Base-by-base conservation (phyloP, 2,329 filamentous ascomycete species). In the Colletotrichum truncatum region DNA sequence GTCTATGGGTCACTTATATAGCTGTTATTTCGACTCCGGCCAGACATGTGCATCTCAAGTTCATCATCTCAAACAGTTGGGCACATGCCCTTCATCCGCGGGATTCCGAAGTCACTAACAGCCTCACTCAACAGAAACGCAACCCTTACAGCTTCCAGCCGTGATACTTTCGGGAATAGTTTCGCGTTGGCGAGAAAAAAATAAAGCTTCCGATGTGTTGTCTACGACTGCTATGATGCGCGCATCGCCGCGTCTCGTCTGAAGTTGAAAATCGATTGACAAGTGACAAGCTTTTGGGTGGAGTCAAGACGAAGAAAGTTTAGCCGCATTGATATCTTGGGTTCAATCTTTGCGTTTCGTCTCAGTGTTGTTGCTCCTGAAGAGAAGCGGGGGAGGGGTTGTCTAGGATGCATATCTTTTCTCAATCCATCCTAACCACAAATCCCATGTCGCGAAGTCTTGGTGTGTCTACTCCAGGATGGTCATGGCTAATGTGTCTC, bases 221-320 rank as follows among this genome's bases (percentile, higher is more conserved):
- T 38, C 21, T 8, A 7, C 30, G 6, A 28, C 32, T n/a, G 18
- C 14, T 9, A 46, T 18, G 21, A 26, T 11, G n/a, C 32, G 34
- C 34, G 6, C 30, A 46, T 46, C 28, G 18, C 25, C 39, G 26
- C 32, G 46, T 39, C 25, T 16, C 26, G 30, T 64, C 56, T 26
- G 48, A 61, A 61, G 48, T 49, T 26, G 4, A 4, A 7, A 28
- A n/a, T 26, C 28, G 18, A 25, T 54, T 36, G 26, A 54, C 56
- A 49, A 64, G 39, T 46, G 48, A 43, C 61, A 64, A 64, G 61
- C 55, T 61, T 64, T 62, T 54, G 12, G 41, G 61, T 61, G 56
- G 61, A 43, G 18, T 41, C 48, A 25, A 54, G 41, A 61, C 48
- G 56, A 61, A 61, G 56, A 64, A 61, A 28, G 61, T 64, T 64